Evolutionary conservation across 2,329 filamentous ascomycete genomes (phyloP).

Genomic region (Claviceps africana): DNA sequence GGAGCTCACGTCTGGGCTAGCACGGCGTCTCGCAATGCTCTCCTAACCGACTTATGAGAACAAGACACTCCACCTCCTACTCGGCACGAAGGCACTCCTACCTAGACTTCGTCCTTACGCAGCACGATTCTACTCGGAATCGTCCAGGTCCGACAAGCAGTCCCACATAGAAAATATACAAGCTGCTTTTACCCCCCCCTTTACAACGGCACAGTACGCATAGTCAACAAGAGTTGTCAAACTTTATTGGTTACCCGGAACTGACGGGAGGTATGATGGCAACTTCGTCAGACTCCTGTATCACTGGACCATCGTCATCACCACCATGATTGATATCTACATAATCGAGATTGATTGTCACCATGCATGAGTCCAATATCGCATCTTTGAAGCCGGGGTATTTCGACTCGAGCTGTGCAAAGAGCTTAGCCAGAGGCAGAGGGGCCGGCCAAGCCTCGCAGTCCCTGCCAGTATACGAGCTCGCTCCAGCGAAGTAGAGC

Average conservation of each 20-base stretch:
- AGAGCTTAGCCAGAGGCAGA: constrained; percentile 47
- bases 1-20: too few species aligned
- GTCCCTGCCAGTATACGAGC: constrained; percentile 55
- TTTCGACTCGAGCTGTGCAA: constrained; percentile 50
- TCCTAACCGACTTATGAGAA: too few species aligned
- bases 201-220: not conserved
- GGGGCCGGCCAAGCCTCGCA: constrained; percentile 54
- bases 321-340: constrained; percentile 48
- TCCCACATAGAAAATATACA: not conserved
- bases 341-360: constrained; percentile 72
- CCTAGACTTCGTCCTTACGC: too few species aligned
- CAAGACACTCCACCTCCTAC: too few species aligned
- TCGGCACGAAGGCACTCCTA: too few species aligned
- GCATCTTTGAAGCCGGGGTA: constrained; percentile 56
- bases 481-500: constrained; percentile 69
- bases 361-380: constrained; percentile 57
- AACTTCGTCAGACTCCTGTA: constrained; percentile 66
- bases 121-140: too few species aligned
- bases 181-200: not conserved
- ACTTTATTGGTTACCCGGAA: constrained; percentile 44
- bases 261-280: constrained; percentile 81
- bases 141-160: too few species aligned
- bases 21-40: too few species aligned
- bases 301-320: constrained; percentile 30
- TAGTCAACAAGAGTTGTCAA: not conserved